Evolutionary conservation across 1,139 yeast genomes (phyloP).

Genomic region (Protomyces lactucae-debilis): DNA sequence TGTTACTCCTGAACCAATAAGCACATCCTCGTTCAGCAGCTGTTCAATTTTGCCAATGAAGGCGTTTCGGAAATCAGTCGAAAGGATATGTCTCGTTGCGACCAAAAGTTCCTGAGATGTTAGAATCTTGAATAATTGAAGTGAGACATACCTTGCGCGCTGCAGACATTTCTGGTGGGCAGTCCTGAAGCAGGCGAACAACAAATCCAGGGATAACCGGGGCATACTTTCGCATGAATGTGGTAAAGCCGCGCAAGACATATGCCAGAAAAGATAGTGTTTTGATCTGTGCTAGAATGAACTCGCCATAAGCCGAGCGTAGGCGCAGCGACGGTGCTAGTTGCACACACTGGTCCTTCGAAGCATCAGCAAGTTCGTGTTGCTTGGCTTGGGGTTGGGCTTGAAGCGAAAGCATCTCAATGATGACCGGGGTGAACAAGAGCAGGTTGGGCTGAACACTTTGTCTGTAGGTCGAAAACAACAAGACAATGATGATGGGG

Average conservation of each 20-base stretch:
- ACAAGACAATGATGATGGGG: conserved; percentile 91
- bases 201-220: conserved; percentile 78
- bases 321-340: conserved; percentile 40
- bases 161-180: conserved; percentile 91
- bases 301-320: conserved; percentile 59
- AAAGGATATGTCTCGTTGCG: conserved; percentile 87
- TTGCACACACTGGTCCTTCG: conserved; percentile 61
- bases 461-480: conserved; percentile 80
- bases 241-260: conserved; percentile 78
- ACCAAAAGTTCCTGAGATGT: conserved; percentile 63
- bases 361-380: conserved; percentile 55
- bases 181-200: conserved; percentile 80
- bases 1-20: conserved; percentile 90
- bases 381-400: conserved; percentile 70
- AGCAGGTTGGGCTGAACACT: conserved; percentile 69
- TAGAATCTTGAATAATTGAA: neutral
- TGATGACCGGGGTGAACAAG: conserved; percentile 72
- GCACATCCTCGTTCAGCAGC: conserved; percentile 76
- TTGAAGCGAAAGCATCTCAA: conserved; percentile 68
- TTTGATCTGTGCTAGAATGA: conserved; percentile 90
- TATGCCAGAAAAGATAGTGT: conserved; percentile 95
- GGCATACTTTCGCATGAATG: conserved; percentile 59
- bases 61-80: conserved; percentile 76
- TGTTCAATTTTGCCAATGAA: conserved; percentile 83
- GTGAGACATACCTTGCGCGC: conserved; percentile 55